Conservation (phyloP, 2,329 filamentous ascomycete species). For the Monosporascus cannonballus region DNA sequence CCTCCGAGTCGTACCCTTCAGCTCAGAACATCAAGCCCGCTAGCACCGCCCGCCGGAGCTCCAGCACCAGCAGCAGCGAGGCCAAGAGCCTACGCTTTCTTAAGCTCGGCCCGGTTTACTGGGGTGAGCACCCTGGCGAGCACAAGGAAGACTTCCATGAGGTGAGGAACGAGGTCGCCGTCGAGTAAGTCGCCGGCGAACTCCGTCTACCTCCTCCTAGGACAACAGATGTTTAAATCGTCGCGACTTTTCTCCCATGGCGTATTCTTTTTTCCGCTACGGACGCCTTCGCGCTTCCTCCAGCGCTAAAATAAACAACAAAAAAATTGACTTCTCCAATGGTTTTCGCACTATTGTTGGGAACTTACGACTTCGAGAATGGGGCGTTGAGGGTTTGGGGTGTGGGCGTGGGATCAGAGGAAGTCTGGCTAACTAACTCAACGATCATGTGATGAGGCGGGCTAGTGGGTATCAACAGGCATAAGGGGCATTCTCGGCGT, state of each 20-base stretch:
- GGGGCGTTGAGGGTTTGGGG: neutral
- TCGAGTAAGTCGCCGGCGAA: conserved; percentile 26
- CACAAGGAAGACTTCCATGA: conserved; percentile 52
- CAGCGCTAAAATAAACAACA: no score
- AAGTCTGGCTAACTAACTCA: neutral
- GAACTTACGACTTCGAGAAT: no score
- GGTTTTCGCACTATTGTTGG: no score
- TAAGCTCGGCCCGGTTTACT: conserved; percentile 60
- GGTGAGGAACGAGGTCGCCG: conserved; percentile 42
- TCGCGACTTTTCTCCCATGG: no score
- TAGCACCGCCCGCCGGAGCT: conserved; percentile 40
- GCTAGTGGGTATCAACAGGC: neutral
- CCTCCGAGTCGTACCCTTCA: conserved; percentile 48
- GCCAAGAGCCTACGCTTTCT: conserved; percentile 45
- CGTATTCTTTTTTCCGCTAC: no score
- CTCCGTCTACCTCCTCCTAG: no score
- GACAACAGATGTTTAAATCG: no score
- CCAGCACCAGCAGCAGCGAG: conserved; percentile 49
- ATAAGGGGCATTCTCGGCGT: neutral
- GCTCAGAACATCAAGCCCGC: conserved; percentile 27
- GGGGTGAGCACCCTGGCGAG: conserved; percentile 52
- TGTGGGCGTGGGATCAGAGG: neutral
- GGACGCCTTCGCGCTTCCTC: no score
- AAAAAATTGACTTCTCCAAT: no score
- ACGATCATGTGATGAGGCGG: neutral